Conservation (phyloP, 1,284 basidiomycete species). For the Leccinum subrobustum region DNA sequence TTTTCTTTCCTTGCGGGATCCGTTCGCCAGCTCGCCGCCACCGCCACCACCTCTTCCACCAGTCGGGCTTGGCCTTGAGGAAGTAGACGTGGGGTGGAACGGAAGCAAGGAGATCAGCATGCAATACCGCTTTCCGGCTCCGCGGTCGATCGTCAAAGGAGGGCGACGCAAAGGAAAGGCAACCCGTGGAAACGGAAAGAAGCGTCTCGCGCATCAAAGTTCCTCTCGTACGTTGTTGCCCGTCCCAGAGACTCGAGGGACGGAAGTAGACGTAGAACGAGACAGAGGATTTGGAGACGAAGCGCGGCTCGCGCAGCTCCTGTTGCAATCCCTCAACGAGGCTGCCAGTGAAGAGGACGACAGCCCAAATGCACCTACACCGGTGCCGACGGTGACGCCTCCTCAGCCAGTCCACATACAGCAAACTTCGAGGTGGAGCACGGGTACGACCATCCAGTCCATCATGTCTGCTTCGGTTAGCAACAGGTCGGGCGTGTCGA, state of each 20-base stretch:
- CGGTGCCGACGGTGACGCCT: slow-evolving; percentile 5
- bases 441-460: slow-evolving; percentile 32
- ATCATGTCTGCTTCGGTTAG: slow-evolving; percentile 29
- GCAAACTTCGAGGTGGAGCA: slow-evolving; percentile 30
- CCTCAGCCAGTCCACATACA: slow-evolving; percentile 22
- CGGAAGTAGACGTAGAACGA: slow-evolving; percentile 15
- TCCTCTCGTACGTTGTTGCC: slow-evolving; percentile 29
- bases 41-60: slow-evolving; percentile 32
- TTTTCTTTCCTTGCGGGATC: slow-evolving; percentile 36
- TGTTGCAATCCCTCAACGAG: slow-evolving; percentile 29
- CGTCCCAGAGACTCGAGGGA: slow-evolving; percentile 22
- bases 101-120: slow-evolving; percentile 23
- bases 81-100: slow-evolving; percentile 30
- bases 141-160: slow-evolving; percentile 29
- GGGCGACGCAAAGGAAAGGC: slow-evolving; percentile 22
- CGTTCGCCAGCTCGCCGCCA: slow-evolving; percentile 34
- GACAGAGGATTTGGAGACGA: slow-evolving; percentile 32
- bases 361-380: slow-evolving; percentile 1
- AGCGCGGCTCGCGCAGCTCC: slow-evolving; percentile 29
- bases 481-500: slow-evolving; percentile 30
- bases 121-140: slow-evolving; percentile 35
- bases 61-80: slow-evolving; percentile 27
- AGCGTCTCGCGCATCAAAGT: slow-evolving; percentile 25
- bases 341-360: slow-evolving; percentile 6
- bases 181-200: slow-evolving; percentile 17